Evolutionary conservation across 805 yeast genomes (phyloP), one percentile per base, ranked within the genome.

Genomic region (Wickerhamomyces strasburgensis): DNA sequence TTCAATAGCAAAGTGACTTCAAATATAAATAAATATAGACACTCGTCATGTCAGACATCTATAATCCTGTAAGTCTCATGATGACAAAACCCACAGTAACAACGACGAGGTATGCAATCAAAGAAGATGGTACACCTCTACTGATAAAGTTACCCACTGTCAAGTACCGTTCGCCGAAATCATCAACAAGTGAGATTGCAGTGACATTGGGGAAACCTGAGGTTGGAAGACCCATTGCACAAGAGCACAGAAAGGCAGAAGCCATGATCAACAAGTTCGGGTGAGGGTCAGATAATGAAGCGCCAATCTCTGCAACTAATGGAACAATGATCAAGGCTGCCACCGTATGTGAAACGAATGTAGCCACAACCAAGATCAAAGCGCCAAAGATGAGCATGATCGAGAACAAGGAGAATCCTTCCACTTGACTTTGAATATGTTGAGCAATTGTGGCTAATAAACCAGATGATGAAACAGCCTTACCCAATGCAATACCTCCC

Each of bases 141-240:
- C 84, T 80, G 31, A 93, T 86, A 54, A 93, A 93, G 24, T 84
- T 84, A 13, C 78, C 73, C 13, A 89, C 98, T 0, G 88, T 82
- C 51, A 93, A 65, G 55, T 93, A 93, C 14, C 95, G 87, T 38
- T 82, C 81, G 8, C 98, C 98, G 29, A 89, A 73, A 52, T 86
- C 96, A 58, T 93, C 95, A 5, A 89, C 80, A 78, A 88, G 78
- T 40, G 97, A 88, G 44, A 93, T 87, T 0, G 98, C 98, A 0
- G 98, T 88, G 25, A 93, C 96, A 52, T 93, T 93, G 5, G 98
- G 98, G 68, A 93, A 90, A 0, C 98, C 98, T 3, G 95, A 84
- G 0, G 98, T 93, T 19, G 98, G 98, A 37, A 93, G 66, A 1
- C 96, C 98, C 98, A 93, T 93, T 2, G 98, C 98, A 26, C 84